Conservation (phyloP, 2,329 filamentous ascomycete genomes). For the Dactylellina haptotyla region DNA sequence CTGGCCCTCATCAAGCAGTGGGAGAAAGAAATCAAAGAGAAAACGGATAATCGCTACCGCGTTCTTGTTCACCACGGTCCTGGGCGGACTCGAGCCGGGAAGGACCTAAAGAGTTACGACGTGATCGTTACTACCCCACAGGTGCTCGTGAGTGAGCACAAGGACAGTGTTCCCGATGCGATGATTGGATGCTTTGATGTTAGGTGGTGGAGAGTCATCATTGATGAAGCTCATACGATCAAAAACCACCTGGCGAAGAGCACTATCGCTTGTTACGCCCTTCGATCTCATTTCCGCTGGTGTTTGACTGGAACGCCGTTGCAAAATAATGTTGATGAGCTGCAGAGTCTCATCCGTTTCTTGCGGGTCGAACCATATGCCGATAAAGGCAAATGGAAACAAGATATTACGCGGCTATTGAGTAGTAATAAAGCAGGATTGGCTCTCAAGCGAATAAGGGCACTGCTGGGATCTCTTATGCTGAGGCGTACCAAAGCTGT, state of each 20-base stretch:
- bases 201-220: slow-evolving; percentile 92
- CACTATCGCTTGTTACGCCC: slow-evolving; percentile 87
- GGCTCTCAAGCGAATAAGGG: slow-evolving; percentile 85
- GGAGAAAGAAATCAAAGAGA: slow-evolving; percentile 90
- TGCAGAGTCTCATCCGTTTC: slow-evolving; percentile 93
- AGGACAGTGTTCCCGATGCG: slow-evolving; percentile 70
- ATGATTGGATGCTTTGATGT: slow-evolving; percentile 83
- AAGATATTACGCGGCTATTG: slow-evolving; percentile 87
- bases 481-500: slow-evolving; percentile 98
- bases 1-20: slow-evolving; percentile 95
- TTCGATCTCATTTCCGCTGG: slow-evolving; percentile 90
- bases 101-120: slow-evolving; percentile 84
- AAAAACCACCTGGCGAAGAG: slow-evolving; percentile 98
- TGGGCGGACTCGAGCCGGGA: slow-evolving; percentile 79
- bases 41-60: slow-evolving; percentile 78
- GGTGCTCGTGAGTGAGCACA: slow-evolving; percentile 90
- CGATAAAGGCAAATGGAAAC: slow-evolving; percentile 85
- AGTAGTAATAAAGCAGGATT: slow-evolving; percentile 89
- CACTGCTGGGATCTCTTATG: slow-evolving; percentile 92
- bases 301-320: slow-evolving; percentile 95
- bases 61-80: slow-evolving; percentile 93
- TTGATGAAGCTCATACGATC: slow-evolving; percentile 97
- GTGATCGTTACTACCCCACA: slow-evolving; percentile 98
- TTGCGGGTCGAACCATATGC: slow-evolving; percentile 91
- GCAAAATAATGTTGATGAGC: slow-evolving; percentile 97